Conservation (phyloP, 1,284 basidiomycete genomes). For the Sporisorium graminicola region DNA sequence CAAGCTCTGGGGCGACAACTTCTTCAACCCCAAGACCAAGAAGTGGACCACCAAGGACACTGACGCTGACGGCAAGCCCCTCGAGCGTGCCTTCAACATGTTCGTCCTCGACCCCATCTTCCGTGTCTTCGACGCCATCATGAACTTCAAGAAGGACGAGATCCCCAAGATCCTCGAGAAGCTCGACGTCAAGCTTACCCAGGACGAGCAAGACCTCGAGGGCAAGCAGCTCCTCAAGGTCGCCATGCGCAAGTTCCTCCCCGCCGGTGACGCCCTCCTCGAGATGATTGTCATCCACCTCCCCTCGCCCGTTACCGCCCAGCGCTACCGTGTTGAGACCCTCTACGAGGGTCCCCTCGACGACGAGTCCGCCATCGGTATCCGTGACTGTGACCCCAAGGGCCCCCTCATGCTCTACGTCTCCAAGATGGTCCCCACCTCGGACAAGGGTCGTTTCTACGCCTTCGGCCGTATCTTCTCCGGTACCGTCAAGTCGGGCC, state of each 20-base stretch:
- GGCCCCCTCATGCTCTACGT: conserved; percentile 98
- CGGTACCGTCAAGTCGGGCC: conserved; percentile 94
- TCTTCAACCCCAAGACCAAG: conserved; percentile 96
- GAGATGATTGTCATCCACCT: conserved; percentile 99
- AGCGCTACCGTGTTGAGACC: conserved; percentile 98
- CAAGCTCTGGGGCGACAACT: conserved; percentile 99
- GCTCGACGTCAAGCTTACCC: conserved; percentile 90
- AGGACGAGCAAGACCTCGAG: conserved; percentile 94
- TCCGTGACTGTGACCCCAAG: conserved; percentile 97
- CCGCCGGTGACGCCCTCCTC: conserved; percentile 96
- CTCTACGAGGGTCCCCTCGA: conserved; percentile 99
- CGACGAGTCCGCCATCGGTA: conserved; percentile 98
- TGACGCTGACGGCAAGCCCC: conserved; percentile 85
- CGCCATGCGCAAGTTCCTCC: conserved; percentile 99
- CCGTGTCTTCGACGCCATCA: conserved; percentile 97
- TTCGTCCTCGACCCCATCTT: conserved; percentile 99
- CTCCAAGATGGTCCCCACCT: conserved; percentile 99
- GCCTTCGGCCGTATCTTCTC: conserved; percentile 99
- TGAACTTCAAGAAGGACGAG: conserved; percentile 99
- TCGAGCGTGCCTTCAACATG: conserved; percentile 76
- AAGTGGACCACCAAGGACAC: conserved; percentile 91
- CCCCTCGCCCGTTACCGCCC: conserved; percentile 93
- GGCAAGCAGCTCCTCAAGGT: conserved; percentile 97
- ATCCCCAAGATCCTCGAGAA: conserved; percentile 90
- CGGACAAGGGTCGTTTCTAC: conserved; percentile 99